A percentile compares a stretch with the other conserved stretches of the same genome.
Conservation (phyloP, 2,329 filamentous ascomycete genomes). For the Huntiella omanensis region DNA sequence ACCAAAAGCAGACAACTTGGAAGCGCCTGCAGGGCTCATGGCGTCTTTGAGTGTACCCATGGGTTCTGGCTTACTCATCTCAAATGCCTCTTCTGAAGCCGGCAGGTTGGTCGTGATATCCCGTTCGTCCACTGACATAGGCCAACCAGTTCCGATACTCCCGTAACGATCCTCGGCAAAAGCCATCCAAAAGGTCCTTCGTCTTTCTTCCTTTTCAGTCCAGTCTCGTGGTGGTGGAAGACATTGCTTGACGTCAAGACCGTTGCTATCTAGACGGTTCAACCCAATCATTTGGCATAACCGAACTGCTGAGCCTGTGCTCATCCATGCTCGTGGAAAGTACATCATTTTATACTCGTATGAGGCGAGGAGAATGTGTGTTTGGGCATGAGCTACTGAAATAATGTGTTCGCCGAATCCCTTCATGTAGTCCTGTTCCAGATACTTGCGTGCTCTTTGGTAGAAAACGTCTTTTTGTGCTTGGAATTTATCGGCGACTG, state of each 20-base stretch:
- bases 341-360: constrained; percentile 98
- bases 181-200: constrained; percentile 87
- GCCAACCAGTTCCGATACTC: constrained; percentile 93
- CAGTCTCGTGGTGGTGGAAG: constrained; percentile 73
- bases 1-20: constrained; percentile 57
- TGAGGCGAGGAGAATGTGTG: constrained; percentile 57
- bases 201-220: constrained; percentile 81
- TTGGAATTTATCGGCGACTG: constrained; percentile 62
- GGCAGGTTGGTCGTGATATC: constrained; percentile 82
- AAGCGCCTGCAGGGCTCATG: constrained; percentile 51
- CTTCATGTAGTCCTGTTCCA: constrained; percentile 76
- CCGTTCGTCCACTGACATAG: constrained; percentile 78
- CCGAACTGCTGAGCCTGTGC: constrained; percentile 62
- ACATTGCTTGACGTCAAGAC: constrained; percentile 83
- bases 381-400: constrained; percentile 68
- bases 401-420: constrained; percentile 82
- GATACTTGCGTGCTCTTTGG: constrained; percentile 70
- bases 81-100: constrained; percentile 65
- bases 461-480: constrained; percentile 79
- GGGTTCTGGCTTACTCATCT: constrained; percentile 56
- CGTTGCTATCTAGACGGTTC: constrained; percentile 65
- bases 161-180: constrained; percentile 84
- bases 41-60: constrained; percentile 52
- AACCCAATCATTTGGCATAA: constrained; percentile 83
- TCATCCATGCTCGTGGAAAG: constrained; percentile 91